These are phyloP conservation scores for Alternaria tenuissima DNA, from an alignment of 2,329 filamentous ascomycete genomes.

Conservation along the genomic window DNA sequence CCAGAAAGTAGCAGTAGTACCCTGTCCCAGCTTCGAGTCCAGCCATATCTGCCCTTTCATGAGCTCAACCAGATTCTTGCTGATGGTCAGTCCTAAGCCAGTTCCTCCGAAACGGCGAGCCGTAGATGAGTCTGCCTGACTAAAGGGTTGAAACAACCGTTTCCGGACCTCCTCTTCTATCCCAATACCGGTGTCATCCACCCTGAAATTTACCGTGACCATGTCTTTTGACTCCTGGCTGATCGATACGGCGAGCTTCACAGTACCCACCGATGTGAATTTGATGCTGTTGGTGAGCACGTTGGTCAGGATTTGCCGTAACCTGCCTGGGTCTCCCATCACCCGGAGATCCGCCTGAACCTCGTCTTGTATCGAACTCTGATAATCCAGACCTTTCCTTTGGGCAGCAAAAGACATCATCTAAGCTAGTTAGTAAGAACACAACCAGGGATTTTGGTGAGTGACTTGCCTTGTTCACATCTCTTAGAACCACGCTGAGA, in stretches of 20 bases:
- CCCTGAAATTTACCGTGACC: constrained; percentile 73
- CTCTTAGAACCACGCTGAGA: constrained; percentile 74
- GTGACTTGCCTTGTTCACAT: constrained; percentile 71
- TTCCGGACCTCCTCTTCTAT: constrained; percentile 80
- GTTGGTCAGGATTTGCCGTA: constrained; percentile 85
- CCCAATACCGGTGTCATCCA: constrained; percentile 82
- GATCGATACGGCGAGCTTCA: constrained; percentile 69
- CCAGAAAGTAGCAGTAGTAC: constrained; percentile 78
- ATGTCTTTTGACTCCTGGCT: constrained; percentile 70
- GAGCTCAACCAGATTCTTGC: constrained; percentile 77
- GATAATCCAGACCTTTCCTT: constrained; percentile 78
- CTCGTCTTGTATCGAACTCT: constrained; percentile 68
- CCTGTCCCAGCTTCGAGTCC: constrained; percentile 70
- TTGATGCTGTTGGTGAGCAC: constrained; percentile 67
- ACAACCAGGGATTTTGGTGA: not conserved
- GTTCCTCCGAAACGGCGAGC: constrained; percentile 81
- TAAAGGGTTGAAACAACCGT: constrained; percentile 80
- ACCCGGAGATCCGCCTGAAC: constrained; percentile 76
- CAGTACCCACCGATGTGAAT: constrained; percentile 50
- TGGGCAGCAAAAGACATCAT: constrained; percentile 88
- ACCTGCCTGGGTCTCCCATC: constrained; percentile 82
- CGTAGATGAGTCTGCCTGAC: constrained; percentile 81
- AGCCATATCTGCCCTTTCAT: constrained; percentile 80
- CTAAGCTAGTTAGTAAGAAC: constrained; percentile 7
- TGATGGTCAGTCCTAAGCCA: constrained; percentile 79